A percentile compares a stretch with the other conserved stretches of the same genome.
Evolutionary conservation across 2,329 filamentous ascomycete species (phyloP).

Genomic region (Nothomitra cinnamomea): DNA sequence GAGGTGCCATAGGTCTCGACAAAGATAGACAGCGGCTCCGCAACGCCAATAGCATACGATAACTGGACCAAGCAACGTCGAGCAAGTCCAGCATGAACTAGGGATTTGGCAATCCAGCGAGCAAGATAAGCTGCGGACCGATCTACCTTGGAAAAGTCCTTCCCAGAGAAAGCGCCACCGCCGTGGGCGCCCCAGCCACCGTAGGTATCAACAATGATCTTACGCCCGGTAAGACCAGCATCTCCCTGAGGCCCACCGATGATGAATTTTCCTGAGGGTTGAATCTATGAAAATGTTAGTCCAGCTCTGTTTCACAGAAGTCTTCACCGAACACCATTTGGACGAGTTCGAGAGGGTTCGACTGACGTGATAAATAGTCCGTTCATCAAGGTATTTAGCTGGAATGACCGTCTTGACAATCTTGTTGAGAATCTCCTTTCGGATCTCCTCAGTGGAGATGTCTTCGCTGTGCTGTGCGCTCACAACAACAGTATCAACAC

Average conservation of each 20-base stretch:
- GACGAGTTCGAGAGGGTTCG: no score
- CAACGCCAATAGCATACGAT: conserved; percentile 97
- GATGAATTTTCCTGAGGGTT: conserved; percentile 97
- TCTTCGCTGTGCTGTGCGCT: conserved; percentile 84
- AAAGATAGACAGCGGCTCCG: conserved; percentile 94
- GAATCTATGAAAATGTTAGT: conserved; percentile 40
- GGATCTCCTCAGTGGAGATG: conserved; percentile 79
- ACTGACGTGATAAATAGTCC: conserved; percentile 88
- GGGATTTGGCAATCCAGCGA: conserved; percentile 98
- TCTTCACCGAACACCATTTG: no score
- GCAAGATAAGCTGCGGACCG: conserved; percentile 93
- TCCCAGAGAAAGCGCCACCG: conserved; percentile 99
- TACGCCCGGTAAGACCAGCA: conserved; percentile 92
- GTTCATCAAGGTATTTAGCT: conserved; percentile 75
- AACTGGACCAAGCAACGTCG: conserved; percentile 93
- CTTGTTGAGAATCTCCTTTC: conserved; percentile 92
- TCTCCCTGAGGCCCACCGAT: conserved; percentile 99
- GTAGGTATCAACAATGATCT: conserved; percentile 99
- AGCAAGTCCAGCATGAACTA: conserved; percentile 74
- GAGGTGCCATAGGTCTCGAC: conserved; percentile 97
- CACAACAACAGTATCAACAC: conserved; percentile 93
- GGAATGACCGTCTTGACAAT: conserved; percentile 94
- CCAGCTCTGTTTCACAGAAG: conserved; percentile 9
- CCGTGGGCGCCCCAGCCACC: conserved; percentile 99
- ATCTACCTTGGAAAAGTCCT: conserved; percentile 99